Evolutionary conservation across 768 basidiomycete species (phyloP).

Genomic region (Lyophyllum atratum): DNA sequence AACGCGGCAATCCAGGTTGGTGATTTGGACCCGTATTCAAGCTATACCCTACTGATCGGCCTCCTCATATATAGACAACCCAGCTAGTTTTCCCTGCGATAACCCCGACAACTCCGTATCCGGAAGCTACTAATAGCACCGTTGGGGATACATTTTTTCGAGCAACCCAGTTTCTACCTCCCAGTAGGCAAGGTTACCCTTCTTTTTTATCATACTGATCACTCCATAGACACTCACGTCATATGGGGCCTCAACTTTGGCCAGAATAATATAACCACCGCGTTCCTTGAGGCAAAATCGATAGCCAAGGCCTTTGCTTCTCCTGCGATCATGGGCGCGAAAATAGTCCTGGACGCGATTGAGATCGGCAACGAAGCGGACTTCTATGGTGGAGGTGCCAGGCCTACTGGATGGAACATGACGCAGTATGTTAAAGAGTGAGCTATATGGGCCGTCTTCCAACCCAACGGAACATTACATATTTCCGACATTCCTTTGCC

Average conservation of each 20-base stretch:
- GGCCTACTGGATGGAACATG: slow-evolving; percentile 39
- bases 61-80: slow-evolving; percentile 40
- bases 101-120: slow-evolving; percentile 56
- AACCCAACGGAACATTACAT: not conserved
- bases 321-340: slow-evolving; percentile 34
- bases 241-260: slow-evolving; percentile 74
- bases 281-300: slow-evolving; percentile 47
- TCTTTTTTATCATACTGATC: not conserved
- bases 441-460: slow-evolving; percentile 23
- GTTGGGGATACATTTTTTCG: slow-evolving; percentile 60
- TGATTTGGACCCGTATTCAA: not conserved
- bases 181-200: not conserved
- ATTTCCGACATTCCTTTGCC: not conserved
- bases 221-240: slow-evolving; percentile 53
- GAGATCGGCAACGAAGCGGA: slow-evolving; percentile 69
- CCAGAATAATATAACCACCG: slow-evolving; percentile 48
- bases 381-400: slow-evolving; percentile 47
- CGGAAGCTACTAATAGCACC: slow-evolving; percentile 59
- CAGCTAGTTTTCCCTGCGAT: slow-evolving; percentile 51
- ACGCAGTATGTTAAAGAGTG: slow-evolving; percentile 52
- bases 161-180: slow-evolving; percentile 18
- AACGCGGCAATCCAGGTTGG: slow-evolving; percentile 46
- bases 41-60: not conserved
- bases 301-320: slow-evolving; percentile 52
- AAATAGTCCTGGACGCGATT: slow-evolving; percentile 55